Percentiles rank a stretch among this genome's conserved stretches.
phyloP scores from a whole-genome alignment of 768 basidiomycete species.

The Fistulinella prunicolor region DNA sequence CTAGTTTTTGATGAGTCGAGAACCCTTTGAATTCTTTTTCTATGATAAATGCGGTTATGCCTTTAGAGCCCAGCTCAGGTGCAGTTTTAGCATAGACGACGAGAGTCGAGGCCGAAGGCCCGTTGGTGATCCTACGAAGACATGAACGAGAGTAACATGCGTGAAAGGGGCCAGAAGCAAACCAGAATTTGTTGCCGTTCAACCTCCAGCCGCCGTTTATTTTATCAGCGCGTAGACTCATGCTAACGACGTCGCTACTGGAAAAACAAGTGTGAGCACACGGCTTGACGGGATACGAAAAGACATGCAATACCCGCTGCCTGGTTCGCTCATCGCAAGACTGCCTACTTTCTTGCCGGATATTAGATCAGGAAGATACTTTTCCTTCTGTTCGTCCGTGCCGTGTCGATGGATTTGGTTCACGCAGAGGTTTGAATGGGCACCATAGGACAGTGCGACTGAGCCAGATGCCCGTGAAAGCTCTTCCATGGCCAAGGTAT shows the following conservation, averaged over 20 bases:
- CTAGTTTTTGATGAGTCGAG: constrained; percentile 85
- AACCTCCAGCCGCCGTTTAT: constrained; percentile 71
- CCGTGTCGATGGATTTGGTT: constrained; percentile 86
- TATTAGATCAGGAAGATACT: constrained; percentile 80
- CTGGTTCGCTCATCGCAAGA: constrained; percentile 93
- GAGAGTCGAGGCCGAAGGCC: constrained; percentile 84
- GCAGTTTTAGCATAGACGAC: constrained; percentile 92
- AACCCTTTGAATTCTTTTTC: constrained; percentile 82
- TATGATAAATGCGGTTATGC: constrained; percentile 90
- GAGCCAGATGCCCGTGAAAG: constrained; percentile 88
- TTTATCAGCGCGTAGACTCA: constrained; percentile 81
- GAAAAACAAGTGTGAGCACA: neutral
- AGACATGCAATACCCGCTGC: constrained; percentile 51
- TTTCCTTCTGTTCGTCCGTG: constrained; percentile 72
- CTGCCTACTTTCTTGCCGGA: constrained; percentile 82
- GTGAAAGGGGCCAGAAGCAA: neutral
- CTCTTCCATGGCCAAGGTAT: constrained; percentile 93
- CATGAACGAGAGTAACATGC: neutral
- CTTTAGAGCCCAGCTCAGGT: constrained; percentile 74
- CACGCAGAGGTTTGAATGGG: constrained; percentile 87
- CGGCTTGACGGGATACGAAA: neutral
- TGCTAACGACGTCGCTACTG: constrained; percentile 89
- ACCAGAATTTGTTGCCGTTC: constrained; percentile 96
- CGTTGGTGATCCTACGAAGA: constrained; percentile 85
- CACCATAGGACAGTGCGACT: constrained; percentile 88